Conservation (phyloP, 1,139 yeast genomes). For the Blastobotrys elegans region DNA sequence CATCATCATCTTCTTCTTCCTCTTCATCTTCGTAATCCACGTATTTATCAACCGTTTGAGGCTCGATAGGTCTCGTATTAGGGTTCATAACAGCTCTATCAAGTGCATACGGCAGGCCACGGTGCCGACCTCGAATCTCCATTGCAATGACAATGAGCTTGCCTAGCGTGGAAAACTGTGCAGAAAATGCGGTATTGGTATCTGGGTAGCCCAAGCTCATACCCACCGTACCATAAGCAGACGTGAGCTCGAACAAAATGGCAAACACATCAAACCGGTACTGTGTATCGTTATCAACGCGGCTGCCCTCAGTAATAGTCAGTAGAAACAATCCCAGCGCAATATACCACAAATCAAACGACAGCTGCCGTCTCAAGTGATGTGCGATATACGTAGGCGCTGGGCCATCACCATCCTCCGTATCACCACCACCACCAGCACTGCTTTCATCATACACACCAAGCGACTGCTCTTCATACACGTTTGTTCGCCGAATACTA, state of each 20-base stretch:
- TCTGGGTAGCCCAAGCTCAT: constrained; percentile 77
- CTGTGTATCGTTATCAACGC: constrained; percentile 43
- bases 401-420: constrained; percentile 26
- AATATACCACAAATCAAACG: constrained; percentile 93
- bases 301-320: constrained; percentile 76
- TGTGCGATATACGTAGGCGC: constrained; percentile 63
- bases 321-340: constrained; percentile 80
- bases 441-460: constrained; percentile 58
- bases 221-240: constrained; percentile 97
- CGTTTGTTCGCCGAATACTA: constrained; percentile 93
- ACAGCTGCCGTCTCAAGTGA: constrained; percentile 85
- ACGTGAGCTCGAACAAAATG: constrained; percentile 78
- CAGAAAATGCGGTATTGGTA: constrained; percentile 63
- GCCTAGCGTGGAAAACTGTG: constrained; percentile 64
- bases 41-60: constrained; percentile 35
- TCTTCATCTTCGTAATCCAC: neutral
- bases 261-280: constrained; percentile 57
- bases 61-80: constrained; percentile 43
- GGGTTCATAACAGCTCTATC: constrained; percentile 94
- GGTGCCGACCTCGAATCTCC: constrained; percentile 92
- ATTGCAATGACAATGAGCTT: constrained; percentile 82
- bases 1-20: neutral
- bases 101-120: constrained; percentile 90
- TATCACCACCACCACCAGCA: constrained; percentile 17
- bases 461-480: constrained; percentile 91